A percentile compares a stretch with the other conserved stretches of the same genome.
Conservation (phyloP, 192 early-diverging fungal species). For the Podila verticillata region DNA sequence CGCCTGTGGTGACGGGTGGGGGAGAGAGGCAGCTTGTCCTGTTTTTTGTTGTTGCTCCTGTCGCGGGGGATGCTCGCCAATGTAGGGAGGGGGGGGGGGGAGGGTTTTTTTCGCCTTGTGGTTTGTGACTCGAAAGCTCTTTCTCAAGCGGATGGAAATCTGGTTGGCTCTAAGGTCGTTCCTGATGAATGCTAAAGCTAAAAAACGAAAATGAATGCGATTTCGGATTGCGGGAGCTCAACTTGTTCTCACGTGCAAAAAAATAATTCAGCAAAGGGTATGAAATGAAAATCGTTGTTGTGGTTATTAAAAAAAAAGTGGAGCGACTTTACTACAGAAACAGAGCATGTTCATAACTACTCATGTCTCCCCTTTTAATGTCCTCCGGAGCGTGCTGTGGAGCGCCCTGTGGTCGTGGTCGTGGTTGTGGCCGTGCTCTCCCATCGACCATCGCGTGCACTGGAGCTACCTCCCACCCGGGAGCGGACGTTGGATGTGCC, state of each 20-base stretch:
- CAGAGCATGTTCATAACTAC: not conserved
- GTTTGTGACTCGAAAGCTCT: too few relatives aligned
- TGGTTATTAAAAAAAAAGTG: not conserved
- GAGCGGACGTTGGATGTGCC: constrained; percentile 11
- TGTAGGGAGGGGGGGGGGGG: too few relatives aligned
- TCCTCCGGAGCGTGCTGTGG: not conserved
- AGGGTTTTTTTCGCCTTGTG: too few relatives aligned
- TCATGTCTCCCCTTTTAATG: not conserved
- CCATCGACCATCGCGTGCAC: constrained; percentile 14
- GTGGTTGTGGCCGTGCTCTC: not conserved
- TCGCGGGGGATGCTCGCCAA: too few relatives aligned
- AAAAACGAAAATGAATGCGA: not conserved
- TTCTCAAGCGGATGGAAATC: too few relatives aligned
- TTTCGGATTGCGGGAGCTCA: not conserved
- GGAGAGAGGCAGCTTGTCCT: too few relatives aligned
- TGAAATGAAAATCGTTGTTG: not conserved
- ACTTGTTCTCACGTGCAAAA: not conserved
- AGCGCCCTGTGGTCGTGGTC: not conserved
- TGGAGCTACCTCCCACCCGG: constrained; percentile 6
- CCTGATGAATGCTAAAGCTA: not conserved
- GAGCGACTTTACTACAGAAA: not conserved
- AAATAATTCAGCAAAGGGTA: not conserved
- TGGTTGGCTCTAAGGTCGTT: too few relatives aligned
- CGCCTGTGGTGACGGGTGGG: too few relatives aligned
- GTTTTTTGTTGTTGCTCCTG: too few relatives aligned